phyloP scores from a whole-genome alignment of 2,329 filamentous ascomycete species.

The Chrysoporthe deuterocubensis region DNA sequence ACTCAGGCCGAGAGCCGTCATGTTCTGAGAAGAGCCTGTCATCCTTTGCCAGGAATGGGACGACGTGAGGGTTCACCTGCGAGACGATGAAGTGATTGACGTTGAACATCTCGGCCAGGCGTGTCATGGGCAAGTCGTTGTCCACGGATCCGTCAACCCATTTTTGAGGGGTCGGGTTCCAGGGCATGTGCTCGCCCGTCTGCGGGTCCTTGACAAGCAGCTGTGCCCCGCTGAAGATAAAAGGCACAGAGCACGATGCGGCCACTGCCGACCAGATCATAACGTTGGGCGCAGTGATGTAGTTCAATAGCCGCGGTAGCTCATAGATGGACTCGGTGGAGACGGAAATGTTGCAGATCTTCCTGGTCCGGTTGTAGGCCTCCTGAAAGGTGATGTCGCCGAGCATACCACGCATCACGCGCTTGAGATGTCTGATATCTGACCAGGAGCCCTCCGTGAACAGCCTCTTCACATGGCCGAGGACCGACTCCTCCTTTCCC shows the following conservation, averaged over 20 bases:
- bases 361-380: conserved; percentile 89
- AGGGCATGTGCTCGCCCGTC: conserved; percentile 77
- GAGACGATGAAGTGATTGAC: conserved; percentile 98
- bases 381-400: conserved; percentile 95
- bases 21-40: conserved; percentile 57
- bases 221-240: conserved; percentile 79
- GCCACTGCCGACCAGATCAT: conserved; percentile 96
- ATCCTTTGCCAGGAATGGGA: conserved; percentile 81
- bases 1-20: conserved; percentile 32
- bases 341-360: conserved; percentile 92
- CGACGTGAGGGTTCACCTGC: conserved; percentile 93
- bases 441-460: conserved; percentile 84
- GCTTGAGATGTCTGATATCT: conserved; percentile 79
- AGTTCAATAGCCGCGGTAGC: conserved; percentile 84
- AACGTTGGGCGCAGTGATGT: conserved; percentile 90
- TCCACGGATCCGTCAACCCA: conserved; percentile 97
- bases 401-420: conserved; percentile 79
- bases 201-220: conserved; percentile 83
- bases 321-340: conserved; percentile 88
- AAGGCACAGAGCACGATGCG: conserved; percentile 91
- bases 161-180: conserved; percentile 82
- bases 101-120: conserved; percentile 93
- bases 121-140: conserved; percentile 89
- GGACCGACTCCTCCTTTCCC: conserved; percentile 60
- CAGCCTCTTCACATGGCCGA: conserved; percentile 72